Conservation (phyloP, 2,329 filamentous ascomycete species). For the Escovopsis sp. region DNA sequence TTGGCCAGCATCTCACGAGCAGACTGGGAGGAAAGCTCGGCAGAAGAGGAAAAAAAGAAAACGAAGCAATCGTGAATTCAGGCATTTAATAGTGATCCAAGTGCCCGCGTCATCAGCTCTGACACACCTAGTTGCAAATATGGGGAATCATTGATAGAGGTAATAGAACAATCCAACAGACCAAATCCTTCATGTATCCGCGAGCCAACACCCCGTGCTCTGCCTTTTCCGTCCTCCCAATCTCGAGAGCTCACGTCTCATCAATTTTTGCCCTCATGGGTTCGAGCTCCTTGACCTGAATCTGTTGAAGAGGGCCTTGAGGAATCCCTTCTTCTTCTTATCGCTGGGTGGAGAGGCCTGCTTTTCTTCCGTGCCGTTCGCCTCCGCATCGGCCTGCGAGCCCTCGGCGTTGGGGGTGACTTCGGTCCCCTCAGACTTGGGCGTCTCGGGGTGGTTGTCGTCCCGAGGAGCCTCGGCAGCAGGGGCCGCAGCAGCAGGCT, state of each 20-base stretch:
- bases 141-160: constrained; percentile 25
- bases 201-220: constrained; percentile 1
- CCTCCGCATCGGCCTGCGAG: constrained; percentile 7
- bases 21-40: background rate
- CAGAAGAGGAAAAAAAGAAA: background rate
- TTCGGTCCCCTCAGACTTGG: constrained; percentile 9
- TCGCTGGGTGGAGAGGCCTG: background rate
- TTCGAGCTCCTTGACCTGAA: constrained; percentile 32
- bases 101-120: constrained; percentile 14
- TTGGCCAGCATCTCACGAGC: too few species aligned
- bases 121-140: constrained; percentile 17
- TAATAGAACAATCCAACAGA: constrained; percentile 21
- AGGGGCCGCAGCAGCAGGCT: constrained; percentile 1
- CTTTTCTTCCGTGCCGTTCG: constrained; percentile 2
- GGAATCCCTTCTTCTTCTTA: constrained; percentile 46
- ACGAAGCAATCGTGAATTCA: constrained; percentile 17
- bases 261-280: constrained; percentile 9
- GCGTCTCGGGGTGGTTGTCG: constrained; percentile 5
- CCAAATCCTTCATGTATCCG: constrained; percentile 15
- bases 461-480: constrained; percentile 7
- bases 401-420: constrained; percentile 5
- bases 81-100: constrained; percentile 21
- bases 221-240: too few species aligned
- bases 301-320: constrained; percentile 48
- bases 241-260: constrained; percentile 4